Evolutionary conservation across 2,329 filamentous ascomycete species (phyloP), one percentile per base, ranked within the genome.

Genomic region (Laburnicola sp.): DNA sequence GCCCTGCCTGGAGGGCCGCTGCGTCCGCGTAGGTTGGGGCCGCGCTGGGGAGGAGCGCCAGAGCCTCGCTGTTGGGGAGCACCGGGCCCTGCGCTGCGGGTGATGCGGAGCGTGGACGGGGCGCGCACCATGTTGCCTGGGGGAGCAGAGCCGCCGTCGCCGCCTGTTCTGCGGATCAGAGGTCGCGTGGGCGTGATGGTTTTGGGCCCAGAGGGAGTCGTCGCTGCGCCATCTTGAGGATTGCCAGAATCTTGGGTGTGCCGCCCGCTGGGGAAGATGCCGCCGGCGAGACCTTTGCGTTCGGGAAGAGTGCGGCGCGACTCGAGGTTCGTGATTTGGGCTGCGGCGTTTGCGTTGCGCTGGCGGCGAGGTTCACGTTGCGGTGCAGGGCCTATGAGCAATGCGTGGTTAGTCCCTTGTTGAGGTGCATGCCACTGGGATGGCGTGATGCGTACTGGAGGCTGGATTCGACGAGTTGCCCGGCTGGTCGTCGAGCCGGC

Each of bases 121-220:
- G 66, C 68, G 58, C 68, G 68, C 21, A 61, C 62, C 62, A 72
- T 66, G 25, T 55, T 62, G 35, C 62, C 64, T 32, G 56, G 56
- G 4, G 62, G 60, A 8, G 37, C 43, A n/a, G 58, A 57, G 3
- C 54, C 26, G 50, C 41, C 35, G 25, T 16, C 27, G 23, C 26
- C 9, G 34, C 45, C 43, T 26, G 16, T 39, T 34, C n/a, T 48
- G 22, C 45, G 50, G 36, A 58, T 46, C 28, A 57, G 56, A 35
- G 59, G 54, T 31, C 28, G 50, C 7, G 26, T 47, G 7, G 31
- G 53, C 6, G 36, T 51, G 39, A 48, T 43, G n/a, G 49, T 40
- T 28, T 45, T 53, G 27, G 44, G 6, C 9, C 45, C 9, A 44
- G 45, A n/a, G 43, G 35, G 34, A 21, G 32, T 26, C 21, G 11